phyloP scores from a whole-genome alignment of 1,284 basidiomycete species.

The Melanopsichium pennsylvanicum region DNA sequence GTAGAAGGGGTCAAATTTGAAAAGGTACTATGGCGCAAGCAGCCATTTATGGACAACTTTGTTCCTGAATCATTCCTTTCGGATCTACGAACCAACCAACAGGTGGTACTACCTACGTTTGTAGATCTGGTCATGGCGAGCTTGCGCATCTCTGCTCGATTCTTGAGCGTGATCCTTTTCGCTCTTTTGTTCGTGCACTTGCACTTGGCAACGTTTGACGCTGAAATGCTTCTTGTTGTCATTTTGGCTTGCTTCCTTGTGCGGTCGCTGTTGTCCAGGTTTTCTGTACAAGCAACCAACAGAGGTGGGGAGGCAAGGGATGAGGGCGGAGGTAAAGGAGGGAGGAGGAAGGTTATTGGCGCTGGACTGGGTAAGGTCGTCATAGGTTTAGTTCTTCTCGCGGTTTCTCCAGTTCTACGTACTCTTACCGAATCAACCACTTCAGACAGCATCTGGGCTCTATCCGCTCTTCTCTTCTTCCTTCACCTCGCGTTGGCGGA shows the following conservation, averaged over 20 bases:
- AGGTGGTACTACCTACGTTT: slow-evolving; percentile 70
- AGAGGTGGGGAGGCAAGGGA: background rate
- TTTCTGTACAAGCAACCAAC: background rate
- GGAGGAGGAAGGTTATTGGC: slow-evolving; percentile 1
- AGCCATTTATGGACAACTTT: slow-evolving; percentile 83
- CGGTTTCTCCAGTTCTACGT: slow-evolving; percentile 86
- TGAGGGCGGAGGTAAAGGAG: background rate
- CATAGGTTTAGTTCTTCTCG: slow-evolving; percentile 84
- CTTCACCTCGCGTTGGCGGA: slow-evolving; percentile 75
- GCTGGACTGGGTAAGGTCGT: slow-evolving; percentile 66
- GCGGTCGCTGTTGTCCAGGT: background rate
- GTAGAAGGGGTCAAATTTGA: slow-evolving; percentile 72
- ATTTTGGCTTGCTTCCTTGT: background rate
- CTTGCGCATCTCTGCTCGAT: slow-evolving; percentile 50
- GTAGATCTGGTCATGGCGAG: slow-evolving; percentile 75
- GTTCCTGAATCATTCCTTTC: slow-evolving; percentile 81
- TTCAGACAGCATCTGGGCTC: slow-evolving; percentile 94
- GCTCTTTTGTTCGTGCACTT: slow-evolving; percentile 51
- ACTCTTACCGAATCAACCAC: slow-evolving; percentile 94
- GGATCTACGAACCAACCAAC: slow-evolving; percentile 69
- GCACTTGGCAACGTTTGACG: slow-evolving; percentile 14
- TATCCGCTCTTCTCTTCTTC: slow-evolving; percentile 75
- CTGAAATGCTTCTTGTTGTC: slow-evolving; percentile 10
- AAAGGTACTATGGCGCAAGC: slow-evolving; percentile 83
- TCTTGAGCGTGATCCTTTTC: slow-evolving; percentile 43